Evolutionary conservation across 2,329 filamentous ascomycete genomes (phyloP), one percentile per base, ranked within the genome.

Genomic region (Hypoxylon sp.): DNA sequence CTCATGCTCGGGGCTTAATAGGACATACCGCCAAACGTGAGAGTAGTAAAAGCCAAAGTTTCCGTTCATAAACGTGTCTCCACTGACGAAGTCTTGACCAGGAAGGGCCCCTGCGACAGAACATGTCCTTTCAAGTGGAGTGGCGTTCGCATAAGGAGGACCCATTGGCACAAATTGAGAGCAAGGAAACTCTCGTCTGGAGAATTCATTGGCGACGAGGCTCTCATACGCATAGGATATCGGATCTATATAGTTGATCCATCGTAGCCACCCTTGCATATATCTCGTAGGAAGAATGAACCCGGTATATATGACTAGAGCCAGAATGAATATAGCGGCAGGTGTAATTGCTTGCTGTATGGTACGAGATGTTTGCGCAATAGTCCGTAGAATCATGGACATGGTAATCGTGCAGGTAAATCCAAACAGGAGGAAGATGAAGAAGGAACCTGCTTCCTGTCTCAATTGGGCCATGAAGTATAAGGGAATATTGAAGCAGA

Each of bases 381-480:
- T 92, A 6, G 89, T 91, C 54, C 93, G 88, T 86, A 96, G 96
- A 69, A 94, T 86, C 89, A 94, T 94, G 39, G 91, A 94, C 92
- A 96, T 96, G 71, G 88, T 86, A 74, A 97, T 73, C 0, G 92
- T 92, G 1, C 89, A 89, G 59, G 86, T 78, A 80, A 95, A 93
- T 3, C 89, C 91, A 75, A 94, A 87, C 54, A 97, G 83, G 64
- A 94, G 80, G 85, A 93, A 97, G 81, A 93, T 91, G 85, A 97
- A 97, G 84, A 96, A 97, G 0, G 90, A 81, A 1, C 90, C 91
- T 0, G 92, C 83, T 69, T 91, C 89, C 58, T 93, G 86, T 60
- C 91, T 87, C 26, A 97, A 83, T 69, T 94, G 91, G 0, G 92
- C 91, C 89, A 97, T 91, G 80, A 97, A 97, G 82, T 97, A 97